Conservation (phyloP, 1,284 basidiomycete genomes). For the Trametes sp. region DNA sequence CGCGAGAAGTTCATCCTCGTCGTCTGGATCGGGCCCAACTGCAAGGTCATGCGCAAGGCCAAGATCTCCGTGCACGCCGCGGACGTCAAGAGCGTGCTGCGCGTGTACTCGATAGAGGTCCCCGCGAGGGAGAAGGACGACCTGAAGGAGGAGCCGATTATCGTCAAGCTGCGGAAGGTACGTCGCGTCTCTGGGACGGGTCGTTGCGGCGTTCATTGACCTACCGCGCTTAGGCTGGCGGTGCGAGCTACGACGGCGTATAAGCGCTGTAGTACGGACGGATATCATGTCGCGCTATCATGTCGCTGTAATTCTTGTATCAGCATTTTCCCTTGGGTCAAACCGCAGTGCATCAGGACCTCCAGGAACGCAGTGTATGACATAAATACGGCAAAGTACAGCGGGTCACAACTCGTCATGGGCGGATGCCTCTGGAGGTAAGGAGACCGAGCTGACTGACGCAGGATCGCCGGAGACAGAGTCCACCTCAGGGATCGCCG, state of each 20-base stretch:
- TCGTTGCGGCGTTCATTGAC: conserved; percentile 9
- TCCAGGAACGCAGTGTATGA: neutral
- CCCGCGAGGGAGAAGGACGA: conserved; percentile 83
- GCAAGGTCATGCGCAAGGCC: conserved; percentile 90
- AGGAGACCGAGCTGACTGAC: too few species aligned
- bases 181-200: conserved; percentile 30
- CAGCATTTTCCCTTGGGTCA: conserved; percentile 17
- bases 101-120: conserved; percentile 86
- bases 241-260: conserved; percentile 84
- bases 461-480: neutral
- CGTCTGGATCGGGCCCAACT: conserved; percentile 87
- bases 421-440: neutral
- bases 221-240: conserved; percentile 63
- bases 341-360: neutral
- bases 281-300: conserved; percentile 19
- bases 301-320: conserved; percentile 29
- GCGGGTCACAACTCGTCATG: conserved; percentile 26
- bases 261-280: conserved; percentile 41
- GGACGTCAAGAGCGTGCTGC: conserved; percentile 84
- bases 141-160: conserved; percentile 82
- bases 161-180: conserved; percentile 78
- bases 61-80: conserved; percentile 92
- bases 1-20: conserved; percentile 92
- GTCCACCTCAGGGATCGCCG: neutral
- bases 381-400: neutral